These are phyloP conservation scores for Diospyros kaki DNA, from an alignment of 148 eudicot species.

Conservation along the genomic window DNA sequence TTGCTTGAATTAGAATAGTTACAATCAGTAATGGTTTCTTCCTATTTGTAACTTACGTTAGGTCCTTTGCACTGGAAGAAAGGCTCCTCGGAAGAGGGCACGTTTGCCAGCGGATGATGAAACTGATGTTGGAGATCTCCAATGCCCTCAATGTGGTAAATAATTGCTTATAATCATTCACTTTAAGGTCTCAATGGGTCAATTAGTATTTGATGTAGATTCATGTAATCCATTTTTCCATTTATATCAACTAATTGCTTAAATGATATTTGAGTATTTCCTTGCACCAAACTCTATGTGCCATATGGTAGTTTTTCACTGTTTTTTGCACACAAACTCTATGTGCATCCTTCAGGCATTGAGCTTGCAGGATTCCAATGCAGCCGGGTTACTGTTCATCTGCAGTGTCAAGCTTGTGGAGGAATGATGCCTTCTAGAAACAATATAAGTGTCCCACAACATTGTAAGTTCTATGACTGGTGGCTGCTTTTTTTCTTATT, in stretches of 20 bases:
- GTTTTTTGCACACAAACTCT: neutral
- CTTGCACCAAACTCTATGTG: no score
- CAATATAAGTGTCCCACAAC: conserved; percentile 55
- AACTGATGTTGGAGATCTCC: conserved; percentile 28
- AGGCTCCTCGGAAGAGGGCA: conserved; percentile 52
- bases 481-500: no score
- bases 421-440: conserved; percentile 95
- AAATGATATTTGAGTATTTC: no score
- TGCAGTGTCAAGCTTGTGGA: conserved; percentile 86
- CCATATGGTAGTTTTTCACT: no score
- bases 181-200: no score
- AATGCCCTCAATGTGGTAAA: conserved; percentile 91
- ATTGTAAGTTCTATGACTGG: conserved; percentile 41
- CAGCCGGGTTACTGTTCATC: conserved; percentile 58
- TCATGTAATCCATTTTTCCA: no score
- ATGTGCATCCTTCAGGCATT: conserved; percentile 36
- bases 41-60: conserved; percentile 20
- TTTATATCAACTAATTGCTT: no score
- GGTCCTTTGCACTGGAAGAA: conserved; percentile 57
- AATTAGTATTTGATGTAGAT: no score
- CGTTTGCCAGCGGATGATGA: conserved; percentile 38
- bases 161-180: neutral
- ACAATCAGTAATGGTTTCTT: neutral
- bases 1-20: neutral
- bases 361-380: conserved; percentile 63